Evolutionary conservation across 768 basidiomycete genomes (phyloP).

Genomic region (Psilocybe sp.): DNA sequence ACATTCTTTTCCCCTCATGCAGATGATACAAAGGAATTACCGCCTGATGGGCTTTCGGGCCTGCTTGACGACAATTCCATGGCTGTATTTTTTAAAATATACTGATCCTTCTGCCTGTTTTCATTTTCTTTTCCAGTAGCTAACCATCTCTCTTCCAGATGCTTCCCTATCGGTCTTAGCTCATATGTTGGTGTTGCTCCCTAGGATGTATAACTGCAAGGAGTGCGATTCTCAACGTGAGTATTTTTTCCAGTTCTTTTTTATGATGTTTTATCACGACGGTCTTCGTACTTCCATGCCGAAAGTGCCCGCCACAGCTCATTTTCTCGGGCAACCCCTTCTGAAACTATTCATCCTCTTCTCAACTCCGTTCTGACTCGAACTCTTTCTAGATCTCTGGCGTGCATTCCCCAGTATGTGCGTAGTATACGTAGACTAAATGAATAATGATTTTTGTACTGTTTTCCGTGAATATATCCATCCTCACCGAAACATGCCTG

Average conservation of each 20-base stretch:
- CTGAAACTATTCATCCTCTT: constrained; percentile 44
- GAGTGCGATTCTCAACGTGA: constrained; percentile 27
- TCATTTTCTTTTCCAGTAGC: too few species aligned
- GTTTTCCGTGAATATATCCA: too few species aligned
- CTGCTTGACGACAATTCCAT: constrained; percentile 68
- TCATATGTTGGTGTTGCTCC: not conserved
- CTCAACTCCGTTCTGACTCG: not conserved
- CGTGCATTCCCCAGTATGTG: too few species aligned
- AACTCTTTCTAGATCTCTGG: not conserved
- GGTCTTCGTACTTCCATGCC: constrained; percentile 87
- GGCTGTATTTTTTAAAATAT: constrained; percentile 69
- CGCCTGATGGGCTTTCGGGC: constrained; percentile 58
- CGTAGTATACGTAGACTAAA: too few species aligned
- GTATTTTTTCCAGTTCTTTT: constrained; percentile 17
- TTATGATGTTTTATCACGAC: constrained; percentile 85
- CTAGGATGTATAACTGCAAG: too few species aligned
- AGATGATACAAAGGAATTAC: constrained; percentile 82
- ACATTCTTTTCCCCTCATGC: constrained; percentile 15
- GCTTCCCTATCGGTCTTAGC: not conserved
- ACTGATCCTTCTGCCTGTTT: constrained; percentile 40
- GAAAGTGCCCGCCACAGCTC: constrained; percentile 96
- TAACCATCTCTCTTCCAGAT: not conserved
- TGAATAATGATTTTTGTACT: too few species aligned
- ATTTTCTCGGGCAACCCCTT: constrained; percentile 75
- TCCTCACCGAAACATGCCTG: too few species aligned